phyloP scores from a whole-genome alignment of 2,329 filamentous ascomycete species.

The Scopulariopsis brevicaulis region DNA sequence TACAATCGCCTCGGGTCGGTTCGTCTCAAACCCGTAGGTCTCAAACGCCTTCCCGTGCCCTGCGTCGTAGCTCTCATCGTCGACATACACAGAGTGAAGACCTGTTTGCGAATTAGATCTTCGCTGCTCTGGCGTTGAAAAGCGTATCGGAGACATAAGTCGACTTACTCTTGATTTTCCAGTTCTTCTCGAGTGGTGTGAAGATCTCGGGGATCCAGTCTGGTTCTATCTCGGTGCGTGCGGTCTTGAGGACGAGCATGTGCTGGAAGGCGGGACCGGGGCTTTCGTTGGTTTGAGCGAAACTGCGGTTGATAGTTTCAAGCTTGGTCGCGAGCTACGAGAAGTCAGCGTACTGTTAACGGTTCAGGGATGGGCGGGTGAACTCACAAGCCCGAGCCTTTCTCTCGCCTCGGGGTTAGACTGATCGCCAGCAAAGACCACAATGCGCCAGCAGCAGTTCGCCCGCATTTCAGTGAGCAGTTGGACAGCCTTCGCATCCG shows the following conservation, averaged over 20 bases:
- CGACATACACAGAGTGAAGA: conserved; percentile 38
- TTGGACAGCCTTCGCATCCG: conserved; percentile 46
- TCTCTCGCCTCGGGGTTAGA: background rate
- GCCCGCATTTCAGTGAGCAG: conserved; percentile 37
- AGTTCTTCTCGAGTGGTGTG: conserved; percentile 41
- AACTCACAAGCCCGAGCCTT: background rate
- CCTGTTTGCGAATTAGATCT: conserved; percentile 21
- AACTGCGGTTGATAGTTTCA: background rate
- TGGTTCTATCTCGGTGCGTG: conserved; percentile 34
- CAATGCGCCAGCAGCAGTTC: conserved; percentile 28
- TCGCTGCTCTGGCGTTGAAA: background rate
- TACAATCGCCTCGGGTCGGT: conserved; percentile 34
- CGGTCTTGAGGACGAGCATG: conserved; percentile 38
- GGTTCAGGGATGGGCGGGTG: background rate
- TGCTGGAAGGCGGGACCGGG: conserved; percentile 45
- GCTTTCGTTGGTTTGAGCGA: conserved; percentile 18
- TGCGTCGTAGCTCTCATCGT: conserved; percentile 36
- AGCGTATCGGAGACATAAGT: background rate
- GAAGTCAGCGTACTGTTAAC: background rate
- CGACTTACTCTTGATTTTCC: conserved; percentile 37
- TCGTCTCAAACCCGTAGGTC: conserved; percentile 41
- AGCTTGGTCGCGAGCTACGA: background rate
- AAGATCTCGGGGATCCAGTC: conserved; percentile 43
- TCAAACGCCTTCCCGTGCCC: conserved; percentile 35
- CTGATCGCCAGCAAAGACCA: conserved; percentile 49